phyloP scores from a whole-genome alignment of 441 rosid genomes.

The Erodium chrysanthum region DNA sequence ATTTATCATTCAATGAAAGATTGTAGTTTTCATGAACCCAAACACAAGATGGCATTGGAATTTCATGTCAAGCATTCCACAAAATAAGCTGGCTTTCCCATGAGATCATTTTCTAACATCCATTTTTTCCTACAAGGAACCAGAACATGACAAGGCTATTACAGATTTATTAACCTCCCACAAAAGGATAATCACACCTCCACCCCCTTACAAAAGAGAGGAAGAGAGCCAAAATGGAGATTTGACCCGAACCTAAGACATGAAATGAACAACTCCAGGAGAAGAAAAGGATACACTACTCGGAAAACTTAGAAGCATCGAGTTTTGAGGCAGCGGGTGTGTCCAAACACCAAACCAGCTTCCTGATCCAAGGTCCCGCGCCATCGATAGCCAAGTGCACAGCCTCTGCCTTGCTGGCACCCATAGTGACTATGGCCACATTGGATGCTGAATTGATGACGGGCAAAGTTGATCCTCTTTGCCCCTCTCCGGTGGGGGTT shows the following conservation, averaged over 20 bases:
- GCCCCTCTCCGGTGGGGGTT: conserved; percentile 82
- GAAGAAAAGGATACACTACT: conserved; percentile 20
- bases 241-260: conserved; percentile 15
- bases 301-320: conserved; percentile 27
- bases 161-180: conserved; percentile 30
- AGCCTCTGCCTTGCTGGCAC: conserved; percentile 69
- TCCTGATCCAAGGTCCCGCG: conserved; percentile 32
- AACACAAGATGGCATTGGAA: not conserved
- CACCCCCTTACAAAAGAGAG: too few species aligned
- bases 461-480: conserved; percentile 90
- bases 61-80: too few species aligned
- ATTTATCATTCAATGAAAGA: not conserved
- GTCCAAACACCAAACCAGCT: conserved; percentile 80
- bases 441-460: conserved; percentile 82
- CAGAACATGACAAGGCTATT: conserved; percentile 13
- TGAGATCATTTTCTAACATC: not conserved
- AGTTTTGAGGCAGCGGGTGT: conserved; percentile 64
- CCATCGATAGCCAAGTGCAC: conserved; percentile 56
- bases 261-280: not conserved
- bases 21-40: not conserved
- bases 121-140: conserved; percentile 2
- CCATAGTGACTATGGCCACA: conserved; percentile 60
- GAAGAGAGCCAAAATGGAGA: too few species aligned
- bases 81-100: not conserved
- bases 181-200: conserved; percentile 25